A percentile compares a stretch with the other conserved stretches of the same genome.
Conservation (phyloP, 192 early-diverging fungal species). For the Dissophora ornata region DNA sequence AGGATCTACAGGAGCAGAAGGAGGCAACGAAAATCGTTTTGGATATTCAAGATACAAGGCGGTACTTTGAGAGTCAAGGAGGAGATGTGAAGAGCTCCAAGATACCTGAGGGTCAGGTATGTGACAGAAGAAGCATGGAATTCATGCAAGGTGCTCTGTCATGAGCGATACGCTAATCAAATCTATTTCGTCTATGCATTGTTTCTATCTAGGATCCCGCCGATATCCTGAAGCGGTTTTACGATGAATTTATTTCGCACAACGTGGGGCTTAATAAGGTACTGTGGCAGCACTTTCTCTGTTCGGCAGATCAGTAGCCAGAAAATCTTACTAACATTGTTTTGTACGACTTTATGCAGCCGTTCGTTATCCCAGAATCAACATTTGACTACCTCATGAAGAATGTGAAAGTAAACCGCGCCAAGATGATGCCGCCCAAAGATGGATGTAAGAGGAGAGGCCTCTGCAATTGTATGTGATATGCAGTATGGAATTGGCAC, state of each 20-base stretch:
- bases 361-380: conserved; percentile 23
- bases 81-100: conserved; percentile 38
- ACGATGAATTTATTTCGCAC: conserved; percentile 16
- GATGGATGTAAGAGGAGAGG: conserved; percentile 55
- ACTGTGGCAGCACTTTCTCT: too few relatives aligned
- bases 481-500: too few relatives aligned
- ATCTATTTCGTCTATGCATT: background rate
- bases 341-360: conserved; percentile 3
- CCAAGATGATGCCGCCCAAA: conserved; percentile 45
- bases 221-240: conserved; percentile 29
- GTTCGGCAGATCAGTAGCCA: too few relatives aligned
- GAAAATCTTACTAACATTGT: background rate
- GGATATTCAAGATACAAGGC: conserved; percentile 78
- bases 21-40: conserved; percentile 65
- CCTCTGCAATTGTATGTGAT: too few relatives aligned
- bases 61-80: conserved; percentile 82
- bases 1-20: conserved; percentile 71
- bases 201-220: conserved; percentile 15
- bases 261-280: conserved; percentile 33
- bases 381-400: conserved; percentile 46
- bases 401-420: conserved; percentile 42
- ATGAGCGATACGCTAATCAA: too few relatives aligned
- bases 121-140: too few relatives aligned
- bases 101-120: conserved; percentile 26
- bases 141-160: too few relatives aligned